Percentiles rank a stretch among this genome's conserved stretches.
Conservation (phyloP, 768 basidiomycete genomes). For the Gyrodon lividus region DNA sequence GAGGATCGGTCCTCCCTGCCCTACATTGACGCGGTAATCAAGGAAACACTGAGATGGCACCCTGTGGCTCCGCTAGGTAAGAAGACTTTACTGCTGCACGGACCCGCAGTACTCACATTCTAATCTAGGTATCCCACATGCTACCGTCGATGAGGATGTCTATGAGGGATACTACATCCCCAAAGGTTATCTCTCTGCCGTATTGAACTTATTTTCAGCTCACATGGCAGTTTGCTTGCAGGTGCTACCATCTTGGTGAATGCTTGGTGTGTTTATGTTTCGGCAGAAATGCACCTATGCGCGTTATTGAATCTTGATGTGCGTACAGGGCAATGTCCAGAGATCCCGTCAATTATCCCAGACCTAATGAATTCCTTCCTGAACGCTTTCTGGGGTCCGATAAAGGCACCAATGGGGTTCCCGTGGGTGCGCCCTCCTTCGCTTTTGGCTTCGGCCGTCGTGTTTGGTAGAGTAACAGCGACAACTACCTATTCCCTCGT, state of each 20-base stretch:
- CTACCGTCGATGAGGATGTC: constrained; percentile 35
- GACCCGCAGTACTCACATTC: background rate
- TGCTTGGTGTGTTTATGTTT: constrained; percentile 2
- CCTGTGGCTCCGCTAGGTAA: constrained; percentile 13
- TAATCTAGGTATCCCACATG: constrained; percentile 23
- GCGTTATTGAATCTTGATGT: background rate
- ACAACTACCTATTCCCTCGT: background rate
- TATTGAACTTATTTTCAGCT: background rate
- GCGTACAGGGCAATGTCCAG: constrained; percentile 31
- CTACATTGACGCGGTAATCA: constrained; percentile 10
- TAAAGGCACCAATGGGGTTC: background rate
- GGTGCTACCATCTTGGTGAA: constrained; percentile 3
- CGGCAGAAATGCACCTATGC: too few relatives aligned
- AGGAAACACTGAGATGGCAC: constrained; percentile 12
- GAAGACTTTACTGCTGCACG: background rate
- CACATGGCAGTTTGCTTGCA: background rate
- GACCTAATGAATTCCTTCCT: constrained; percentile 35
- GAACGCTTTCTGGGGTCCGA: constrained; percentile 25
- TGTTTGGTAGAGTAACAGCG: constrained; percentile 1
- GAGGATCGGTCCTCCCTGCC: constrained; percentile 12
- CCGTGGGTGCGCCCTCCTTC: background rate
- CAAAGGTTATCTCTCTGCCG: constrained; percentile 13
- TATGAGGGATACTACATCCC: constrained; percentile 51
- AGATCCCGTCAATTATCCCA: constrained; percentile 32
- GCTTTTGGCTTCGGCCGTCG: constrained; percentile 41